These are phyloP conservation scores for Ophiostoma ips DNA, from an alignment of 2,329 filamentous ascomycete species.

Conservation along the genomic window DNA sequence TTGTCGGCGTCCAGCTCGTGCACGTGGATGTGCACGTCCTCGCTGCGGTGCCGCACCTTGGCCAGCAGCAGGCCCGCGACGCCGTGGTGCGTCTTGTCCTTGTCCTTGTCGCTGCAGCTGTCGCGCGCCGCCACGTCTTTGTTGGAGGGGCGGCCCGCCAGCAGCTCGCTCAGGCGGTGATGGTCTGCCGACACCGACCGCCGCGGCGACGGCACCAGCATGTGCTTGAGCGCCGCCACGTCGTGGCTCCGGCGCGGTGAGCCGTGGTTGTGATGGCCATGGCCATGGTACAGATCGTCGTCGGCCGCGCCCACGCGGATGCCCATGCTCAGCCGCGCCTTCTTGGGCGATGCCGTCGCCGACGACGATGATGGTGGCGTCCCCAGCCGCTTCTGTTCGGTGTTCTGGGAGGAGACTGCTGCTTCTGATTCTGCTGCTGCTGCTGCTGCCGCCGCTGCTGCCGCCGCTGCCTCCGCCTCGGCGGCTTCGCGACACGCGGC, in stretches of 20 bases:
- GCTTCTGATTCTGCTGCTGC: slow-evolving; percentile 10
- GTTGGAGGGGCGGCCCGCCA: not conserved
- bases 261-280: slow-evolving; percentile 5
- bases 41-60: slow-evolving; percentile 23
- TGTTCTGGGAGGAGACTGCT: not conserved
- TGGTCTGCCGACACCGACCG: slow-evolving; percentile 6
- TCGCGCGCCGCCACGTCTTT: not conserved
- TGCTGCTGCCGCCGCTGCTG: slow-evolving; percentile 12
- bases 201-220: slow-evolving; percentile 17
- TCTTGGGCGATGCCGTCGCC: not conserved
- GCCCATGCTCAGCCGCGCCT: slow-evolving; percentile 15
- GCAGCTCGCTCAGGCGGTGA: too few relatives aligned
- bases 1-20: not conserved
- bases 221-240: slow-evolving; percentile 18
- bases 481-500: slow-evolving; percentile 20
- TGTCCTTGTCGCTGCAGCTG: not conserved
- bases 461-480: not conserved
- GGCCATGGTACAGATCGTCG: slow-evolving; percentile 15
- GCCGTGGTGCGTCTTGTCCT: slow-evolving; percentile 30
- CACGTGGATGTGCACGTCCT: slow-evolving; percentile 11
- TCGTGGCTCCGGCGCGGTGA: not conserved
- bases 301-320: slow-evolving; percentile 38
- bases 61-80: slow-evolving; percentile 35
- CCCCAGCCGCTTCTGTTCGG: not conserved
- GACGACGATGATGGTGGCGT: slow-evolving; percentile 9